phyloP scores from a whole-genome alignment of 2,329 filamentous ascomycete genomes.

The Cladophialophora chaetospira region DNA sequence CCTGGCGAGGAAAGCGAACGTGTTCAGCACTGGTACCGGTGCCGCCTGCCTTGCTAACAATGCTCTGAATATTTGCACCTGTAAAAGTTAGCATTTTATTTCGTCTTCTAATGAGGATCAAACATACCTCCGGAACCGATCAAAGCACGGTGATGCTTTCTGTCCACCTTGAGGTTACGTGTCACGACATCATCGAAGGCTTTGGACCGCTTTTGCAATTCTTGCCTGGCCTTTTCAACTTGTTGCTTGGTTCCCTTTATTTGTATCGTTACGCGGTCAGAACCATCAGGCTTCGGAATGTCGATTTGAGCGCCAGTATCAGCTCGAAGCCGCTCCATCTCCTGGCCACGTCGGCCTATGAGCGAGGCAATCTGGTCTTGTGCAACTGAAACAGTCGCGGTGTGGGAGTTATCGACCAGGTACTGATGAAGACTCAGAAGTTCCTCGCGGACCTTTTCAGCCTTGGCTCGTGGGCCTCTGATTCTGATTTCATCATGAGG shows the following conservation, averaged over 20 bases:
- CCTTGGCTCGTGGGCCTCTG: conserved; percentile 88
- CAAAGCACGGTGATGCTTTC: conserved; percentile 85
- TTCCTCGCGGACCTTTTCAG: conserved; percentile 88
- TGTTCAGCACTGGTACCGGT: conserved; percentile 85
- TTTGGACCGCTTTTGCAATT: conserved; percentile 81
- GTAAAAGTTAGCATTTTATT: conserved; percentile 5
- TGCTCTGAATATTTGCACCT: conserved; percentile 83
- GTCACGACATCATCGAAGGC: conserved; percentile 88
- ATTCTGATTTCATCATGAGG: conserved; percentile 85
- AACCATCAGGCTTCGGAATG: conserved; percentile 76
- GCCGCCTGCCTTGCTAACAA: conserved; percentile 85
- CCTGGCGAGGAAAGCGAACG: conserved; percentile 91
- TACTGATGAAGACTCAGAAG: conserved; percentile 87
- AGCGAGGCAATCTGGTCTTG: conserved; percentile 91
- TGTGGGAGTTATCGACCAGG: conserved; percentile 82
- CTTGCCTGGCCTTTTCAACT: conserved; percentile 87
- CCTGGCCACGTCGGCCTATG: conserved; percentile 86
- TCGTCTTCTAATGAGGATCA: not conserved
- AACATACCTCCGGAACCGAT: conserved; percentile 83
- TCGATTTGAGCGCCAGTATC: conserved; percentile 87
- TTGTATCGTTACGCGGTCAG: conserved; percentile 77
- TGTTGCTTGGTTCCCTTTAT: conserved; percentile 91
- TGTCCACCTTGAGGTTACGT: conserved; percentile 84
- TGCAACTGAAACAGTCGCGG: conserved; percentile 77
- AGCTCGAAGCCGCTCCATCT: conserved; percentile 86